These are phyloP conservation scores for Scopulariopsis brevicaulis DNA, from an alignment of 2,329 filamentous ascomycete species.

Conservation along the genomic window DNA sequence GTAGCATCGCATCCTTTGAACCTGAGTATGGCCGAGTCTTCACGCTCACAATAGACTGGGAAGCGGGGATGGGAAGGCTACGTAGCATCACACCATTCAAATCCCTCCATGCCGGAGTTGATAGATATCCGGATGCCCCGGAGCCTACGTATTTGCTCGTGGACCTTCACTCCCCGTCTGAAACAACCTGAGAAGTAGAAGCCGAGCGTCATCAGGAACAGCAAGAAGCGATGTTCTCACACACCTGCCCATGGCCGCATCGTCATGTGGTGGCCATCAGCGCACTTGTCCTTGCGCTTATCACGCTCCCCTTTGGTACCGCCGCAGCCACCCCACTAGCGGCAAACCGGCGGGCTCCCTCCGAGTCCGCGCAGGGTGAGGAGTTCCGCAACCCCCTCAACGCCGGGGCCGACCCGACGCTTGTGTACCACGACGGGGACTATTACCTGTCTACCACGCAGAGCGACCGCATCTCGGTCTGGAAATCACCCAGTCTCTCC, in stretches of 20 bases:
- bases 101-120: too few species aligned
- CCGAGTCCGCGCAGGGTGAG: not conserved
- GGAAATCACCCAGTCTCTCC: not conserved
- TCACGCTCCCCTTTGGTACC: not conserved
- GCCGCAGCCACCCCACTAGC: too few species aligned
- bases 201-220: not conserved
- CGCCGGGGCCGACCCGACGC: not conserved
- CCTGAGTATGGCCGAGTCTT: too few species aligned
- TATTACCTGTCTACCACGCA: not conserved
- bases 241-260: not conserved
- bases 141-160: too few species aligned
- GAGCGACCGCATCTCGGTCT: not conserved
- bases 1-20: too few species aligned
- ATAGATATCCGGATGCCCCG: too few species aligned
- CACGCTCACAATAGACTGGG: too few species aligned
- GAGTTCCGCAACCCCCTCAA: slow-evolving; percentile 2
- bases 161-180: too few species aligned
- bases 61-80: too few species aligned
- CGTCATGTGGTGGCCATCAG: not conserved
- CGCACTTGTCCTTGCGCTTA: not conserved
- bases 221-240: not conserved
- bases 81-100: too few species aligned
- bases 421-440: not conserved
- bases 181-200: too few species aligned
- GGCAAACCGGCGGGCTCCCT: too few species aligned